Base-by-base conservation (phyloP, 768 basidiomycete species). In the Xerocomellus amylosporus region DNA sequence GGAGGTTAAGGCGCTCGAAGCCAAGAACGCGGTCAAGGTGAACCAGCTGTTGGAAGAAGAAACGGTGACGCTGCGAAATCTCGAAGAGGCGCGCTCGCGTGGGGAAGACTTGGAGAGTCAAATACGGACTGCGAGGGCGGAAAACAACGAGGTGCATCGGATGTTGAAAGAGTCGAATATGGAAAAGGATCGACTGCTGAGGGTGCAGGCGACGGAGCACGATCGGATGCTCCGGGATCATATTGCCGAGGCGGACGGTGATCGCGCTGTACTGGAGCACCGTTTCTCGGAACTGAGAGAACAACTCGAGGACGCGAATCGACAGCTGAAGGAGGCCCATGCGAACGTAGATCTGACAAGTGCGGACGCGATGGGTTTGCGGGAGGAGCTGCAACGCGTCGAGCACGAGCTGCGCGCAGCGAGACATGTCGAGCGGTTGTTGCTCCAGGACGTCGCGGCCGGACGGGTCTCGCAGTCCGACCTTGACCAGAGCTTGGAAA, bases 211-310 rank as follows among this genome's bases (percentile, higher is more conserved):
- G 8, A 83, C 81, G 14, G 89, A 79, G 63, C 78, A 84, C 52
- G 85, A 87, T 54, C 73, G 80, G 33, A 70, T 78, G 41, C 83
- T 97, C 58, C 82, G 92, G 2, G 93, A 97, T 67, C 90, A 94
- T 62, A 87, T 89, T 51, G 89, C 89, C 3, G 95, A 98, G 70
- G 90, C 93, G 14, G 93, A 97, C 64, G 90, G 93, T 1, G 94
- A 98, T 68, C 83, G 93, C 8, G 93, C 94, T 0, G 92, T 96
- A 14, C 76, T 97, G 43, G 93, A 97, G 71, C 85, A 94, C 46
- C 89, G 93, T 68, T 86, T 89, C 66, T 83, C 81, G 38, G 89
- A 90, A 65, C 73, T 90, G 36, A 79, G 81, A 59, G 83, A 82
- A 1, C 76, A 78, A 8, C 72, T 87, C 46, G 88, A 87, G 51